Percentiles rank a stretch among this genome's conserved stretches.
phyloP scores from a whole-genome alignment of 164 flowering plant species.

The Annona cherimola region DNA sequence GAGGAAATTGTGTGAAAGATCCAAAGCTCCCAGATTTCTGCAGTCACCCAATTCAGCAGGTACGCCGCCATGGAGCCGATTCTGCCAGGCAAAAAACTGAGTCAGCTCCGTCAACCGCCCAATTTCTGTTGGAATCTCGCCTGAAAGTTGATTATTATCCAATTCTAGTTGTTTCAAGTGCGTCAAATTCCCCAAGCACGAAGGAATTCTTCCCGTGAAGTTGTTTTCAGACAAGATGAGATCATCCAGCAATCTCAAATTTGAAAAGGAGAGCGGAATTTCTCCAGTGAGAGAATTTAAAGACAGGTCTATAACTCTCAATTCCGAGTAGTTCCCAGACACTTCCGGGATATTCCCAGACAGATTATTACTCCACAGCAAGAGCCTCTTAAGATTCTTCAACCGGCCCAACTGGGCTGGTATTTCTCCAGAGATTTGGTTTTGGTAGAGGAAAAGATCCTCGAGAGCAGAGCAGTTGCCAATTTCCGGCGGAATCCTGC shows the following conservation, averaged over 20 bases:
- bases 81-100: constrained; percentile 63
- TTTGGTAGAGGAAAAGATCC: constrained; percentile 43
- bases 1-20: constrained; percentile 51
- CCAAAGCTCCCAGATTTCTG: constrained; percentile 42
- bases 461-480: constrained; percentile 45
- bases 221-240: constrained; percentile 43
- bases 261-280: constrained; percentile 30
- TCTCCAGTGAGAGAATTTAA: constrained; percentile 42
- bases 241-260: constrained; percentile 35
- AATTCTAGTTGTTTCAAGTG: constrained; percentile 45
- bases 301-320: constrained; percentile 48
- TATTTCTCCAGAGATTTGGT: constrained; percentile 40
- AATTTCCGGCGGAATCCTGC: constrained; percentile 47
- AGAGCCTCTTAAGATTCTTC: constrained; percentile 35
- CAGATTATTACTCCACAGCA: constrained; percentile 52
- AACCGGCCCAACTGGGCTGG: constrained; percentile 35
- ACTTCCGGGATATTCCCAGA: constrained; percentile 38
- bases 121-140: constrained; percentile 42
- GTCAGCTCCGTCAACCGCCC: constrained; percentile 43
- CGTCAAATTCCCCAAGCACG: constrained; percentile 33
- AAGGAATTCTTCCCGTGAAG: constrained; percentile 43
- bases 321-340: constrained; percentile 33
- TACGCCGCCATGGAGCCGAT: constrained; percentile 47
- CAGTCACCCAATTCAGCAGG: constrained; percentile 43
- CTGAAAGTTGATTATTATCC: constrained; percentile 46